Evolutionary conservation across 2,329 filamentous ascomycete genomes (phyloP), one percentile per base, ranked within the genome.

Genomic region (Trichoderma afroharzianum): DNA sequence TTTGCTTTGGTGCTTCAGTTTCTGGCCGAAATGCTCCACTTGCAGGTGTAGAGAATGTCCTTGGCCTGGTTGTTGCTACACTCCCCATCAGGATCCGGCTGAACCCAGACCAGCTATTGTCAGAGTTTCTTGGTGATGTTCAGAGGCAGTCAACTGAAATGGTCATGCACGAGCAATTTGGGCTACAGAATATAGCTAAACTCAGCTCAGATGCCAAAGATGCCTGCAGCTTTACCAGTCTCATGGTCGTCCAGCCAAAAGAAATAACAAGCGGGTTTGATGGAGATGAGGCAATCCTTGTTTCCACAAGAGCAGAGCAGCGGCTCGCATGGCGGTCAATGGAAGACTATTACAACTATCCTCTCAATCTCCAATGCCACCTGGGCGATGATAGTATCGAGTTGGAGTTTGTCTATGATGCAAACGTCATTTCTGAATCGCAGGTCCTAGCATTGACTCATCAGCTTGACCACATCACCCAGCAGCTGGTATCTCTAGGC

Each of bases 1-100:
- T 78, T 3, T 26, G 74, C 6, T 73, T 73, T 39, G 72, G 72
- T 26, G 62, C 47, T 21, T 72, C 72, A 1, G 67, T 76, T 18
- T 74, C 74, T 18, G 72, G 74, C n/a, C 68, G 74, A 8, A 66
- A 74, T 4, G 71, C 74, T 28, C 55, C 72, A 5, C 64, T 75
- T 11, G 39, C 30, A 14, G 62, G 69, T 21, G 18, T 68, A 15
- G 53, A 58, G 15, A 32, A 59, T n/a, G 39, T 63, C 3, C 39
- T 53, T 53, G 70, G 63, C 7, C 15, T 63, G n/a, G 63, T 63
- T 26, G 7, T 76, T n/a, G 66, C 72, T 3, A 75, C 73, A 4
- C 59, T 75, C 9, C 74, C 74, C 1, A 47, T 74, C 3, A 71
- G 74, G n/a, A 50, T 74, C 33, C 67, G 67, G 5, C 21, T 76